Evolutionary conservation across 768 basidiomycete species (phyloP), one percentile per base, ranked within the genome.

Genomic region (Lactarius hatsudake): DNA sequence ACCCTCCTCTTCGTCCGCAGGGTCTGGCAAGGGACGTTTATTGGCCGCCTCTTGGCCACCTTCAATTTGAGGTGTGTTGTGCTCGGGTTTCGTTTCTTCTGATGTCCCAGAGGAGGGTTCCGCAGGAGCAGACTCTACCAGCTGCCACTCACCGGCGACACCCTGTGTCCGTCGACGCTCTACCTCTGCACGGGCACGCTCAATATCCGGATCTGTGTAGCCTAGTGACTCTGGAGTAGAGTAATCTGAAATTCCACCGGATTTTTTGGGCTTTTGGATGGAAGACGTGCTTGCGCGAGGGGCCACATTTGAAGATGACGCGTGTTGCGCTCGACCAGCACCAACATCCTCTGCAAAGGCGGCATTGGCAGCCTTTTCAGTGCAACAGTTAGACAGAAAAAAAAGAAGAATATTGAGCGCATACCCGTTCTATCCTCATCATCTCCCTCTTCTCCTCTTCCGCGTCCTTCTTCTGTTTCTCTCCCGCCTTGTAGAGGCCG

Each of bases 391-490:
- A 69, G 36, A 70, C 18, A 28, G 59, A 63, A 32, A 28, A 55
- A n/a, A 54, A 61, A 54, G 60, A 55, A 8, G 32, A 34, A 30
- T 32, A 28, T 13, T 12, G 9, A 71, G 6, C 5, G 72, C 82
- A 15, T 63, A 91, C 96, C 81, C 84, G 86, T 72, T 97, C 93
- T 63, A 99, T 88, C 65, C 87, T 78, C 10, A 82, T 87, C 85
- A 99, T 94, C 75, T 97, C 93, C 67, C 88, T 78, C 74, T 86
- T 88, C 79, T 96, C 94, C 74, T 96, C 91, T 71, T 93, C 93
- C 51, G 80, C 79, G 66, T 94, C 91, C 75, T 88, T 88, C 81
- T 90, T 91, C 68, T 86, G 87, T 79, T 91, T 93, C 77, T 93
- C 93, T 2, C 96, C 93, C 4, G 85, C 79, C 81, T 98, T 98